Evolutionary conservation across 2,329 filamentous ascomycete genomes (phyloP).

Genomic region (Aspergillus brasiliensis): DNA sequence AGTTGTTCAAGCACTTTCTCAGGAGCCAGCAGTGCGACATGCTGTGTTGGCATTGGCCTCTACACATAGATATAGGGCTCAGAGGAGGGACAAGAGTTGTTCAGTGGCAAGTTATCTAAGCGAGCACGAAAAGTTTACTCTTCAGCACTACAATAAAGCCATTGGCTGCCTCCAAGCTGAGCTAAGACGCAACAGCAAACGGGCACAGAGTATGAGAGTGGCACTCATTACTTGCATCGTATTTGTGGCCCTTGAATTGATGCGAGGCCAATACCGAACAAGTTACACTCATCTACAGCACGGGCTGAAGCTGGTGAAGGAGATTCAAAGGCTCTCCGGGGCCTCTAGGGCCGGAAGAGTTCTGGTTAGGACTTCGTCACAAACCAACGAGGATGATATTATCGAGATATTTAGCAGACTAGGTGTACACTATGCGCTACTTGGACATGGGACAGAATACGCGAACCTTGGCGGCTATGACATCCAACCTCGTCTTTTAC

Average conservation of each 20-base stretch:
- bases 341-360: background rate
- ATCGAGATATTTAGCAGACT: background rate
- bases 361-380: background rate
- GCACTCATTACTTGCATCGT: slow-evolving; percentile 1
- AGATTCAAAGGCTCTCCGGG: background rate
- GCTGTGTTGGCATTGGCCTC: slow-evolving; percentile 46
- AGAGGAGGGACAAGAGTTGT: slow-evolving; percentile 19
- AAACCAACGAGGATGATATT: background rate
- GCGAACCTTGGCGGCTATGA: background rate
- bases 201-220: background rate
- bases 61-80: slow-evolving; percentile 27
- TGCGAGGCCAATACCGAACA: background rate
- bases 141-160: slow-evolving; percentile 45
- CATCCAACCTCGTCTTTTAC: background rate
- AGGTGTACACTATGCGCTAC: background rate
- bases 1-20: slow-evolving; percentile 41
- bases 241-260: background rate
- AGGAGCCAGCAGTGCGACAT: slow-evolving; percentile 47
- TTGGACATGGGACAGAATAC: background rate
- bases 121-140: slow-evolving; percentile 32
- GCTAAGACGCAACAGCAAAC: background rate
- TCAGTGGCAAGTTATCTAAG: background rate
- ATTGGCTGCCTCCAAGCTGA: slow-evolving; percentile 26
- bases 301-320: background rate
- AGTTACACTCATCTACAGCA: background rate